Evolutionary conservation across 1,139 yeast genomes (phyloP), one percentile per base, ranked within the genome.

Genomic region (Pichia sp.): DNA sequence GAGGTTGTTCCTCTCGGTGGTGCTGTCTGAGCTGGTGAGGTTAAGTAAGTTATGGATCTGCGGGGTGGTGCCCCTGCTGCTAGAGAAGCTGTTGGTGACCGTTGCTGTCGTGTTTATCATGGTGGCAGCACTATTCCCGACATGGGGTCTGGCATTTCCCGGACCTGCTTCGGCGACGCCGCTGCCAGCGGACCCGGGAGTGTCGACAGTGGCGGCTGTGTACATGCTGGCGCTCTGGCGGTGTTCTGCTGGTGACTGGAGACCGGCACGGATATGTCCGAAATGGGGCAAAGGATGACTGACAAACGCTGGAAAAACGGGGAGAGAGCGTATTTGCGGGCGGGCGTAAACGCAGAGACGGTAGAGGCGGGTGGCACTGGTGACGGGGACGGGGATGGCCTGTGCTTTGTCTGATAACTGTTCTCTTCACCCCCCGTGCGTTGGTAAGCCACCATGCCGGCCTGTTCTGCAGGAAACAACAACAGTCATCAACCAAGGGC

Each of bases 11-110:
- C 37, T 10, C 31, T 28, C 31, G 31, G 31, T 28, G 18, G 18
- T n/a, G 37, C 37, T n/a, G 37, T 31, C 37, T n/a, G 37, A 31
- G 37, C 37, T 31, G 37, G 37, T 31, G 37, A 31, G 37, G 18
- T 31, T 31, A 8, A 31, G 37, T 18, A 31, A 31, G 18, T 31
- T 31, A 18, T 31, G 37, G n/a, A 31, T 31, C 37, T 31, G 37
- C 6, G 37, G 37, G 18, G 37, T 31, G 37, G 37, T 31, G 37
- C 37, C 37, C 18, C 37, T 31, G 37, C 37, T 31, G 37, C 8
- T 31, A 18, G 37, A 13, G 31, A 13, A 10, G 31, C 31, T 28
- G 31, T 28, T 28, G 31, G 9, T 28, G n/a, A n/a, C n/a, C 28
- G 37, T 31, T 31, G 37, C 18, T 31, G 18, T 31, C 16, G 16